Base-by-base conservation (phyloP, 345 rosid genomes). In the Hibiscus syriacus region DNA sequence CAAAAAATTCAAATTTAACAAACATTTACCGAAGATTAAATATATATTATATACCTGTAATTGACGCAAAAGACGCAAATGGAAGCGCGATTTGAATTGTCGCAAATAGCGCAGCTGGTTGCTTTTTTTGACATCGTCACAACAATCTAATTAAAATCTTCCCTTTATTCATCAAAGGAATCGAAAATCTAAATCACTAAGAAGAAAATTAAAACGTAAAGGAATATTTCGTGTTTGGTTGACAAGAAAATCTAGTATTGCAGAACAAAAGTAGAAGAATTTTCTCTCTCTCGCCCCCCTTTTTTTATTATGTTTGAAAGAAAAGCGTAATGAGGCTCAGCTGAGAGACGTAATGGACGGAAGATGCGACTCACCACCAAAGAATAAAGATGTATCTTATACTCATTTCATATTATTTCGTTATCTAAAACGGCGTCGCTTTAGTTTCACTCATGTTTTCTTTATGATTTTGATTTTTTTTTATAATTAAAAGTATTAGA, bases 21-120 rank as follows among this genome's bases (percentile, higher is more conserved):
- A 45, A 26, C 4, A 46, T 46, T 38, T 25, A 25, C 38, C 36
- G 32, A 53, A 2, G 36, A 53, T 49, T 52, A 12, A 26, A 26
- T n/a, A 55, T 32, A 19, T 17, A 32, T 12, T 5, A 36, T 49
- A 2, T 76, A 85, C 99, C 97, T 91, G 82, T 79, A 83, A 80
- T 94, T 94, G 58, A 91, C 97, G 73, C 99, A 94, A 70, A 22
- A 69, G 2, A 81, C 65, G 67, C 97, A 94, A 63, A 94, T 79
- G 25, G 92, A 91, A 46, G 95, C 76, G 9, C 90, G 99, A 80
- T 89, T 87, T 1, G 88, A 68, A 27, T 80, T 82, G 64, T 90
- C 97, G 77, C 99, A 94, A 63, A 94, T 73, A 45, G 80, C 86
- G 73, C 96, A 87, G 72, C 76, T 78, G 70, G 83, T 84, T 50